Percentiles rank a stretch among this genome's conserved stretches.
These are phyloP conservation scores for Elsinoe fawcettii DNA, from an alignment of 2,329 filamentous ascomycete genomes.

Conservation along the genomic window DNA sequence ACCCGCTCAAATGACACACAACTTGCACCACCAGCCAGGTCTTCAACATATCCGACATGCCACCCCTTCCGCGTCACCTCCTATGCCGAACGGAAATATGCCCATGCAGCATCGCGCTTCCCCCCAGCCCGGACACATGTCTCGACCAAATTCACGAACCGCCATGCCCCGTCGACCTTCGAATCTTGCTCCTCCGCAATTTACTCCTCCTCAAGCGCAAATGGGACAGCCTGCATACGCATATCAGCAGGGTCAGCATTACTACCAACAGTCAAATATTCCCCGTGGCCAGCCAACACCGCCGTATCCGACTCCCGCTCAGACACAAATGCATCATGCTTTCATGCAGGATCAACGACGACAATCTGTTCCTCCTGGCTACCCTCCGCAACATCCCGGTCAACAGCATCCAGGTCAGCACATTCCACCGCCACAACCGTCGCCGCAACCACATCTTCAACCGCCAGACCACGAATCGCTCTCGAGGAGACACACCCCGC, in stretches of 20 bases:
- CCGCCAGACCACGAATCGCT: conserved; percentile 30
- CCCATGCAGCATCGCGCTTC: conserved; percentile 67
- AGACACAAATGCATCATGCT: conserved; percentile 54
- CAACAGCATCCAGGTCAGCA: conserved; percentile 63
- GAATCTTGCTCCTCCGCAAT: conserved; percentile 56
- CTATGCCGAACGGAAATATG: conserved; percentile 65
- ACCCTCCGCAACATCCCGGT: conserved; percentile 46
- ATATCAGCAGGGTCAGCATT: conserved; percentile 54
- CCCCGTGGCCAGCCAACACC: conserved; percentile 24
- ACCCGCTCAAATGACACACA: conserved; percentile 41
- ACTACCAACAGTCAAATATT: conserved; percentile 22
- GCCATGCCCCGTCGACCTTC: conserved; percentile 63
- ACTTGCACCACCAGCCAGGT: conserved; percentile 46
- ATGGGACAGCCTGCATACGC: conserved; percentile 56
- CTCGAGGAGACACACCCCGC: conserved; percentile 38
- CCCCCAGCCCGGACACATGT: conserved; percentile 68
- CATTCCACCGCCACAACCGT: conserved; percentile 45
- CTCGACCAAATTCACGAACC: conserved; percentile 72
- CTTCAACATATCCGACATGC: conserved; percentile 76
- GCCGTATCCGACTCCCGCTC: conserved; percentile 26
- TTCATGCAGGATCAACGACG: conserved; percentile 72
- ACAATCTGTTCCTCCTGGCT: conserved; percentile 64
- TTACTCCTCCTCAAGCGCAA: conserved; percentile 46
- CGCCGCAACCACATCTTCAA: conserved; percentile 49
- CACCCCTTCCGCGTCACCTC: conserved; percentile 80